Evolutionary conservation across 2,329 filamentous ascomycete species (phyloP).

Genomic region (Ophiocordyceps australis): DNA sequence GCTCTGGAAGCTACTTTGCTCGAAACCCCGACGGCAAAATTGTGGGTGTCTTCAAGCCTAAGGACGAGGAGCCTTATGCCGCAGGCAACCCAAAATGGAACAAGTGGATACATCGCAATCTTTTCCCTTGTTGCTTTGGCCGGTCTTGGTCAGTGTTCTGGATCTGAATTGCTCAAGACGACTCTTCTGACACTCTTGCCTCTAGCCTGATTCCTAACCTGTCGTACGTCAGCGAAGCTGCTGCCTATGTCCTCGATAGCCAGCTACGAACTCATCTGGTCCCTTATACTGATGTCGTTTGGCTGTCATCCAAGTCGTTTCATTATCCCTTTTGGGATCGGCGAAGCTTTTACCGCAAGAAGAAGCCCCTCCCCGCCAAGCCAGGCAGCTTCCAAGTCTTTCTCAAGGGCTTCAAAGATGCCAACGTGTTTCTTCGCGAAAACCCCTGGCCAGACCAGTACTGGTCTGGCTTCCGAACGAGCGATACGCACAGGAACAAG

Average conservation of each 20-base stretch:
- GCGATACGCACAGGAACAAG: slow-evolving; percentile 47
- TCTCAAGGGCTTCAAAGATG: slow-evolving; percentile 90
- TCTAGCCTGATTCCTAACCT: slow-evolving; percentile 77
- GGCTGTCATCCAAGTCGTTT: slow-evolving; percentile 88
- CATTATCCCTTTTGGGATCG: slow-evolving; percentile 98
- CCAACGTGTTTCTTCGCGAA: slow-evolving; percentile 85
- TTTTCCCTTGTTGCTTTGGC: slow-evolving; percentile 96
- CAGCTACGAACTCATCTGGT: slow-evolving; percentile 84
- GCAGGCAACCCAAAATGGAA: slow-evolving; percentile 98
- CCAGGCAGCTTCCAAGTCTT: slow-evolving; percentile 96
- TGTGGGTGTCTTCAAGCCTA: slow-evolving; percentile 95
- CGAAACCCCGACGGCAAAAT: slow-evolving; percentile 82
- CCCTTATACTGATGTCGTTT: slow-evolving; percentile 90
- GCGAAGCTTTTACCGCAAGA: slow-evolving; percentile 70
- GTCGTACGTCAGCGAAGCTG: slow-evolving; percentile 94
- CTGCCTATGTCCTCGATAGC: slow-evolving; percentile 84
- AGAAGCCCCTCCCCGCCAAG: slow-evolving; percentile 74
- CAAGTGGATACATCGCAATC: slow-evolving; percentile 96
- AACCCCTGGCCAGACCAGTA: slow-evolving; percentile 95
- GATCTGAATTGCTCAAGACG: no score
- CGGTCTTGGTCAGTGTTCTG: slow-evolving; percentile 55
- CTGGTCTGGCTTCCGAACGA: slow-evolving; percentile 48
- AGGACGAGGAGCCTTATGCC: slow-evolving; percentile 96
- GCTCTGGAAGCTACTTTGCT: slow-evolving; percentile 96
- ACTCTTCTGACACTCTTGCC: neutral